These are phyloP conservation scores for Tuber umbilicatum DNA, from an alignment of 495 filamentous ascomycete species.

Conservation along the genomic window DNA sequence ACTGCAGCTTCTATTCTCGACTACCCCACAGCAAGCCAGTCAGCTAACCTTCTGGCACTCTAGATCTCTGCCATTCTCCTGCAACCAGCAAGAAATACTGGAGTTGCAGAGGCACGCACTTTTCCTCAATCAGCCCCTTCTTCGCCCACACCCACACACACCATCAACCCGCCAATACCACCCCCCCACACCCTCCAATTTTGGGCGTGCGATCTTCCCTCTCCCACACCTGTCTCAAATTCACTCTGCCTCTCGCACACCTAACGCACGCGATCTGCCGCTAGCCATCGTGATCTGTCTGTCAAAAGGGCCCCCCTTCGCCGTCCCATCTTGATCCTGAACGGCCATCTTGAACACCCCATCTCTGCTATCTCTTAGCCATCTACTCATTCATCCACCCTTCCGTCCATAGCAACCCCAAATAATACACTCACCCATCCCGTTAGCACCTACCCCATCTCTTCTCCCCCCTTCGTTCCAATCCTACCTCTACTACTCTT, in stretches of 20 bases:
- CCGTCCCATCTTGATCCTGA: conserved; percentile 19
- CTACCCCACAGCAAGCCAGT: background rate
- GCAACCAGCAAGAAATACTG: background rate
- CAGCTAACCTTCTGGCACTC: background rate
- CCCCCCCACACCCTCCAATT: conserved; percentile 4
- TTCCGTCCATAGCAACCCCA: background rate
- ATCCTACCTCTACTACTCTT: background rate
- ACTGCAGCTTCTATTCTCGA: background rate
- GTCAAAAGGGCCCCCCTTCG: conserved; percentile 24
- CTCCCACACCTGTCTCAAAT: conserved; percentile 1
- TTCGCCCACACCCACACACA: conserved; percentile 17
- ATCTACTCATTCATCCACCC: conserved; percentile 1
- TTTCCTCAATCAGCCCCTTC: conserved; percentile 10
- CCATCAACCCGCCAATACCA: no score
- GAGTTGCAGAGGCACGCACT: background rate
- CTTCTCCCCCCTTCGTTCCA: background rate
- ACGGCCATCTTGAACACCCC: conserved; percentile 10
- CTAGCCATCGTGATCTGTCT: conserved; percentile 18
- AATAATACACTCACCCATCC: background rate
- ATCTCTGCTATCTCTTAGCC: background rate
- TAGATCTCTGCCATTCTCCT: background rate
- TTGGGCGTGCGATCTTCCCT: conserved; percentile 2
- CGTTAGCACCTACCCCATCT: background rate
- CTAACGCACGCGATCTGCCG: conserved; percentile 27
- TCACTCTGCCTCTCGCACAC: conserved; percentile 15